Evolutionary conservation across 2,329 filamentous ascomycete genomes (phyloP).

Genomic region (Epichloe uncinata): DNA sequence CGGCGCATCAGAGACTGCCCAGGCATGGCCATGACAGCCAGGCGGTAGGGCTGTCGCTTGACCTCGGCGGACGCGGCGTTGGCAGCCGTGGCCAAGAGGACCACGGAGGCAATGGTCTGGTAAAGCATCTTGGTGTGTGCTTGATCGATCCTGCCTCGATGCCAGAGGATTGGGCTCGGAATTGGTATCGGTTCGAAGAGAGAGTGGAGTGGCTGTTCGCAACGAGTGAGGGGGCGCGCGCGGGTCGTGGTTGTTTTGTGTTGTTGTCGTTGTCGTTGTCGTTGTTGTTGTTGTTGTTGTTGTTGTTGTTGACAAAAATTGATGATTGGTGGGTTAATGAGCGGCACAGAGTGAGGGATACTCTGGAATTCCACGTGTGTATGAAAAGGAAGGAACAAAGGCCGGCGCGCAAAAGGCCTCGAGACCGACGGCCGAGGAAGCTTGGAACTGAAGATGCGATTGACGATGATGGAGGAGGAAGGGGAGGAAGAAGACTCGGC

Average conservation of each 20-base stretch:
- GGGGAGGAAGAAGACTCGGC: neutral
- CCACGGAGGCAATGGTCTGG: slow-evolving; percentile 16
- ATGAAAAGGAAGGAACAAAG: slow-evolving; percentile 1
- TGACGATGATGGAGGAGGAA: neutral
- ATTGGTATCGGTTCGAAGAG: too few species aligned
- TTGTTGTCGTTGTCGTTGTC: neutral
- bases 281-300: neutral
- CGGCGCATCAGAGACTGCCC: slow-evolving; percentile 30
- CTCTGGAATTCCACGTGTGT: slow-evolving; percentile 11
- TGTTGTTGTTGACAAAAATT: neutral
- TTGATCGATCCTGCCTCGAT: too few species aligned
- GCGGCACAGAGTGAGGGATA: slow-evolving; percentile 12
- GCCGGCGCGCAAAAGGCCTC: slow-evolving; percentile 3
- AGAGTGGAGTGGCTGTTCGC: neutral
- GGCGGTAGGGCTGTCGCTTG: slow-evolving; percentile 22
- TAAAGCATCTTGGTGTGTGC: slow-evolving; percentile 14
- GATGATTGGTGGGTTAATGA: neutral
- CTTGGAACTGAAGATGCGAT: neutral
- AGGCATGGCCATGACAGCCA: slow-evolving; percentile 22
- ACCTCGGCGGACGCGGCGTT: slow-evolving; percentile 14
- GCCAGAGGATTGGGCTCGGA: too few species aligned
- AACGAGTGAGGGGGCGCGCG: neutral
- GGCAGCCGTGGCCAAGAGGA: slow-evolving; percentile 21
- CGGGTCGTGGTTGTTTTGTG: neutral
- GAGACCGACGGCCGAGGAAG: neutral